These are phyloP conservation scores for Teunomyces gatunensis DNA, from an alignment of 805 yeast genomes.

Conservation along the genomic window DNA sequence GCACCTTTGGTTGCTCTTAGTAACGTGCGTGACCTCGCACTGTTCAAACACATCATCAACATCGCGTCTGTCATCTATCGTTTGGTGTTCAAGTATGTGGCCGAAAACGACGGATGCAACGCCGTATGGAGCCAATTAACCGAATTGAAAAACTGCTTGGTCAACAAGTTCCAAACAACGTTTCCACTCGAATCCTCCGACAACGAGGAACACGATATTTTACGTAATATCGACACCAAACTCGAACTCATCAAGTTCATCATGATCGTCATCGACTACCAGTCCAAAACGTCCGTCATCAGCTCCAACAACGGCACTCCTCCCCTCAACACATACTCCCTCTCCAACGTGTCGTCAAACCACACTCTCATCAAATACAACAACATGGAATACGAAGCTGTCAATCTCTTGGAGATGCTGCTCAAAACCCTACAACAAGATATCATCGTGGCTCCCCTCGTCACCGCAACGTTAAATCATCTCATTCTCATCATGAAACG, in stretches of 20 bases:
- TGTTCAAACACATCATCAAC: conserved; percentile 32
- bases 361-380: conserved; percentile 64
- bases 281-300: conserved; percentile 38
- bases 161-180: conserved; percentile 56
- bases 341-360: conserved; percentile 47
- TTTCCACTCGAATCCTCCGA: conserved; percentile 53
- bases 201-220: conserved; percentile 46
- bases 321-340: conserved; percentile 38
- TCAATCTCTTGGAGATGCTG: conserved; percentile 63
- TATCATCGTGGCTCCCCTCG: conserved; percentile 49
- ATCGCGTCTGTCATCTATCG: conserved; percentile 41
- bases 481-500: conserved; percentile 60
- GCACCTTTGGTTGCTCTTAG: conserved; percentile 29
- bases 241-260: conserved; percentile 74
- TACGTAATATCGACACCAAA: conserved; percentile 55
- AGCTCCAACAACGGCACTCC: conserved; percentile 6
- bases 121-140: conserved; percentile 56
- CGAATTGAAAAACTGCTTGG: conserved; percentile 55
- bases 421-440: conserved; percentile 56
- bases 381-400: conserved; percentile 65
- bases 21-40: conserved; percentile 26
- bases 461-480: conserved; percentile 68
- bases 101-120: conserved; percentile 44
- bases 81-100: conserved; percentile 44
- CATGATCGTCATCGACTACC: conserved; percentile 43